Evolutionary conservation across 2,329 filamentous ascomycete genomes (phyloP), one percentile per base, ranked within the genome.

Genomic region (Penicillium sclerotiorum): DNA sequence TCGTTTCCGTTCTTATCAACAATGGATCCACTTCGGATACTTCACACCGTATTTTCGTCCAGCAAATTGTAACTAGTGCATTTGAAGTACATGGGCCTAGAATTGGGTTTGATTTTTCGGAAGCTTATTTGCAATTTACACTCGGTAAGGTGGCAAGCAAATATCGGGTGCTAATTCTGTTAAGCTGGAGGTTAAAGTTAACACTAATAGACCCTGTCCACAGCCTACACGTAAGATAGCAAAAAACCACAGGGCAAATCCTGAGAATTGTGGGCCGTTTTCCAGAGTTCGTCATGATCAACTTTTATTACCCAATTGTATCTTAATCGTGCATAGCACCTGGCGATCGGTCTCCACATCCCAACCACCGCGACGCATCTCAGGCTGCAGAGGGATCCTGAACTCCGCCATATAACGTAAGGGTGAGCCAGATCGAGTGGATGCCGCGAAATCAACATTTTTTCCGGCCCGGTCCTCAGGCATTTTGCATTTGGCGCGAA

Each of bases 221-320:
- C n/a, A n/a, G n/a, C n/a, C n/a, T n/a, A n/a, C n/a, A 18, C 18
- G 23, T 12, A 41, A 30, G 7, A 20, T n/a, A 27, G 13, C 13
- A 20, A 13, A 17, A 13, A 38, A 39, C 8, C 8, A 32, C 15
- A 17, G 33, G 23, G 6, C 23, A 41, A 30, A 28, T 2, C 8
- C 17, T 12, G 23, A 12, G 8, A 15, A 9, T 32, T 17, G 20
- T 30, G 5, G 18, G 15, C 32, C 8, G 27, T 30, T 8, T n/a
- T 21, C 18, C 6, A 42, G 11, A 13, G 5, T 22, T 28, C 28
- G 40, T 33, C 40, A 43, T 43, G 40, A 43, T 43, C 40, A 15
- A 15, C 40, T 5, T 23, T 7, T 9, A 43, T 43, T 43, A 43
- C 27, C 40, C 40, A 43, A 33, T 32, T 21, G 27, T 43, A 43